Percentiles rank a stretch among this genome's conserved stretches.
Conservation (phyloP, 106 monocot species). For the Platanthera guangdongensis region DNA sequence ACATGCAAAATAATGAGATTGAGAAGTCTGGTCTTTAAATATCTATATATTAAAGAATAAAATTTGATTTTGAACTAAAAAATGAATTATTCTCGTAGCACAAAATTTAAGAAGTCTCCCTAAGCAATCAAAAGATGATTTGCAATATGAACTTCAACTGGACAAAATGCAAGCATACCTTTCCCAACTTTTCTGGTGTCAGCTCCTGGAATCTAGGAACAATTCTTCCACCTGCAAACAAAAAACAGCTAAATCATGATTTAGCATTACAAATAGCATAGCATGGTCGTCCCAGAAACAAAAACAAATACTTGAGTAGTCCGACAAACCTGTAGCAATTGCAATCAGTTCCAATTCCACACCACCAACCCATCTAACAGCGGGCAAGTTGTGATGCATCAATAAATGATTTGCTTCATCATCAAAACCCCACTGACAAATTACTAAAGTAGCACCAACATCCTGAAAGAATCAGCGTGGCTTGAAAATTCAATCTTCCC, state of each 20-base stretch:
- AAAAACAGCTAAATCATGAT: slow-evolving; percentile 1
- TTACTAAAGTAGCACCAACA: slow-evolving; percentile 93
- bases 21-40: not conserved
- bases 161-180: slow-evolving; percentile 29
- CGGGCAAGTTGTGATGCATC: slow-evolving; percentile 96
- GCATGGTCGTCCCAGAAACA: not conserved
- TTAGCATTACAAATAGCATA: not conserved
- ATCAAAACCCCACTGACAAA: slow-evolving; percentile 99
- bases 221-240: slow-evolving; percentile 79
- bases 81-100: not conserved
- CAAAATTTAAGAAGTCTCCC: not conserved
- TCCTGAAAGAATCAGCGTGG: slow-evolving; percentile 42
- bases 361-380: slow-evolving; percentile 99
- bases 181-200: slow-evolving; percentile 89
- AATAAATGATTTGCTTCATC: slow-evolving; percentile 98
- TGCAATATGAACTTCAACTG: not conserved
- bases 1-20: not conserved
- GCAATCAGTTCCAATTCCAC: slow-evolving; percentile 98
- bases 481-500: slow-evolving; percentile 4
- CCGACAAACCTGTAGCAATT: slow-evolving; percentile 78
- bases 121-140: not conserved
- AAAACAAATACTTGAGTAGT: not conserved
- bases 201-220: slow-evolving; percentile 97
- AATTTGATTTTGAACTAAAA: not conserved
- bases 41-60: not conserved